phyloP scores from a whole-genome alignment of 2,329 filamentous ascomycete species.

The Chaetomiaceae sp. region DNA sequence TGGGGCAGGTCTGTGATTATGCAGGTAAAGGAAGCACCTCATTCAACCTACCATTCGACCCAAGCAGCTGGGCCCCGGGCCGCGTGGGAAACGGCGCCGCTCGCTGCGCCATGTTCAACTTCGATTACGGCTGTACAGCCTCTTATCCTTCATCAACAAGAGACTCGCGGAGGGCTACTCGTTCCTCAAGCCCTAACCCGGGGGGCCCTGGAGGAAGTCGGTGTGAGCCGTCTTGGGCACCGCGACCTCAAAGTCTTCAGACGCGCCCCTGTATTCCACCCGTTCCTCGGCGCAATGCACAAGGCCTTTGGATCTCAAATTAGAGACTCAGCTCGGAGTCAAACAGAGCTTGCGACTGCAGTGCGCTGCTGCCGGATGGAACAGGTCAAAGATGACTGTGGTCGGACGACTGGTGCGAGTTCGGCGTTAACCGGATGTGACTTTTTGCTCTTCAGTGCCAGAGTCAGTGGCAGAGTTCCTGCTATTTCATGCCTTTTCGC shows the following conservation, averaged over 20 bases:
- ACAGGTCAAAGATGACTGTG: too few species aligned
- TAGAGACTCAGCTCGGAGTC: background rate
- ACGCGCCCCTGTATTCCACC: background rate
- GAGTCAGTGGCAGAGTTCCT: too few species aligned
- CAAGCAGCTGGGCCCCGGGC: constrained; percentile 27
- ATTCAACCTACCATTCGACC: constrained; percentile 25
- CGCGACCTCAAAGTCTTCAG: background rate
- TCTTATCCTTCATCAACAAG: background rate
- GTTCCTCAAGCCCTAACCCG: background rate
- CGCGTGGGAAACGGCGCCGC: constrained; percentile 35
- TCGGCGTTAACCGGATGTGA: too few species aligned
- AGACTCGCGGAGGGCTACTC: background rate
- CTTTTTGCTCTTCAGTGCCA: too few species aligned
- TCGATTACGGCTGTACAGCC: background rate
- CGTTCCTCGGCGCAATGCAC: background rate
- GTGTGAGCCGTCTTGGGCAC: background rate
- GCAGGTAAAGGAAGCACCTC: background rate
- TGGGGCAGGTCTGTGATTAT: background rate
- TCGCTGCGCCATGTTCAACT: constrained; percentile 9
- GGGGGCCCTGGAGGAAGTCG: background rate
- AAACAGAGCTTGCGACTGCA: background rate
- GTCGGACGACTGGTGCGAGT: too few species aligned
- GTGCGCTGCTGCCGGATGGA: background rate
- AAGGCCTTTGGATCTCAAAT: background rate
- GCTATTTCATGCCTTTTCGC: too few species aligned